Evolutionary conservation across 805 yeast species (phyloP).

Genomic region (Yarrowia sp.): DNA sequence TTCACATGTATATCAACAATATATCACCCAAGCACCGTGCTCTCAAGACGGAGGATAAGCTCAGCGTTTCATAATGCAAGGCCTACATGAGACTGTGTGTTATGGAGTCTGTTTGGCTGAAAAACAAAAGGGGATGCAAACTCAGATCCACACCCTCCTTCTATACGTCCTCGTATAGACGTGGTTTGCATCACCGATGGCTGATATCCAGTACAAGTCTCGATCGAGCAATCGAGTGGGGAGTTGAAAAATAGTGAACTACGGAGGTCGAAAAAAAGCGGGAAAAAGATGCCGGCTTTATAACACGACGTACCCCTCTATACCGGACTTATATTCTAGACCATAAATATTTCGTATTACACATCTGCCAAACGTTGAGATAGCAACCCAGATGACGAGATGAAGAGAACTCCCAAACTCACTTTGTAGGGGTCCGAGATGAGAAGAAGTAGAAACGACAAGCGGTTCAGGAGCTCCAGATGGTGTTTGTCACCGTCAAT

Average conservation of each 20-base stretch:
- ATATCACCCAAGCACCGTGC: too few relatives aligned
- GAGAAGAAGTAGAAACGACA: too few relatives aligned
- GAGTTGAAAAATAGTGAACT: not conserved
- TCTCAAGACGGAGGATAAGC: not conserved
- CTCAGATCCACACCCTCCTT: constrained; percentile 1
- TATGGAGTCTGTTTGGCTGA: not conserved
- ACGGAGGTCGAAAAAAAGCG: not conserved
- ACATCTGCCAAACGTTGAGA: too few relatives aligned
- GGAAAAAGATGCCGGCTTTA: not conserved
- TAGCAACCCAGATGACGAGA: too few relatives aligned
- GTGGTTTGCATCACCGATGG: not conserved
- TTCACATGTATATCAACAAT: too few relatives aligned
- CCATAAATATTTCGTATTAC: too few relatives aligned
- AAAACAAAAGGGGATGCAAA: not conserved
- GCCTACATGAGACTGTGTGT: constrained; percentile 2
- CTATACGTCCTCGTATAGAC: constrained; percentile 19
- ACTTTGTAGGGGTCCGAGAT: too few relatives aligned
- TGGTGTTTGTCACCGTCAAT: too few relatives aligned
- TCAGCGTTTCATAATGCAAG: constrained; percentile 1
- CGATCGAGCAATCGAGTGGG: not conserved
- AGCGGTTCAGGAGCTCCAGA: too few relatives aligned
- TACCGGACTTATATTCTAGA: too few relatives aligned
- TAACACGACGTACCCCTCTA: too few relatives aligned
- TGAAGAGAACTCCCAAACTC: too few relatives aligned
- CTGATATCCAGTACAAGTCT: not conserved